Percentiles rank a stretch among this genome's conserved stretches.
Evolutionary conservation across 1,284 basidiomycete genomes (phyloP).

Genomic region (Ganoderma multipileum): DNA sequence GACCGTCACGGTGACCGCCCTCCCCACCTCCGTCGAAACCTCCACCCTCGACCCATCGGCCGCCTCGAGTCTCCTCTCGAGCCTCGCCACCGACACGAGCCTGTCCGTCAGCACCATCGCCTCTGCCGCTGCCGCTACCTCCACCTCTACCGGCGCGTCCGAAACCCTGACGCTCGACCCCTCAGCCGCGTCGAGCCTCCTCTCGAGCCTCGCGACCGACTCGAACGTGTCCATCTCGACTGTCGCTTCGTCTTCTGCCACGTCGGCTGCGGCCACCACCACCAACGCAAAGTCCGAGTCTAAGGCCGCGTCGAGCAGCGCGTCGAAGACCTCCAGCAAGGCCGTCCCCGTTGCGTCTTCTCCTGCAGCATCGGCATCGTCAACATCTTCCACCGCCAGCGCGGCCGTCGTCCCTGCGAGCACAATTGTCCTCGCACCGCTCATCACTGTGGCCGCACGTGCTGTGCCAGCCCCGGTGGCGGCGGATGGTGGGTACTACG

Average conservation of each 20-base stretch:
- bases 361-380: not conserved
- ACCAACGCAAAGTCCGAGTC: not conserved
- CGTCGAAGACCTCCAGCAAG: constrained; percentile 15
- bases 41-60: constrained; percentile 51
- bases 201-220: constrained; percentile 44
- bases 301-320: not conserved
- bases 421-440: constrained; percentile 4
- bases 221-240: constrained; percentile 26
- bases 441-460: not conserved
- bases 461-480: not conserved
- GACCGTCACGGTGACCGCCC: constrained; percentile 44
- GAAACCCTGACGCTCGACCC: constrained; percentile 52
- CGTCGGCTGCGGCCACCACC: constrained; percentile 2
- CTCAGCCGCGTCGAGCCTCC: constrained; percentile 48
- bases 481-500: constrained; percentile 6
- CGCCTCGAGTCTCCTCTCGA: constrained; percentile 49
- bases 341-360: constrained; percentile 16
- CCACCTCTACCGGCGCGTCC: constrained; percentile 40
- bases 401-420: constrained; percentile 2
- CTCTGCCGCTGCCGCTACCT: constrained; percentile 25
- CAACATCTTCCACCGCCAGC: not conserved
- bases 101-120: constrained; percentile 26
- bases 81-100: constrained; percentile 37
- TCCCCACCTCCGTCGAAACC: constrained; percentile 44
- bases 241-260: constrained; percentile 12